phyloP scores from a whole-genome alignment of 768 basidiomycete species.

The Suillus spraguei region DNA sequence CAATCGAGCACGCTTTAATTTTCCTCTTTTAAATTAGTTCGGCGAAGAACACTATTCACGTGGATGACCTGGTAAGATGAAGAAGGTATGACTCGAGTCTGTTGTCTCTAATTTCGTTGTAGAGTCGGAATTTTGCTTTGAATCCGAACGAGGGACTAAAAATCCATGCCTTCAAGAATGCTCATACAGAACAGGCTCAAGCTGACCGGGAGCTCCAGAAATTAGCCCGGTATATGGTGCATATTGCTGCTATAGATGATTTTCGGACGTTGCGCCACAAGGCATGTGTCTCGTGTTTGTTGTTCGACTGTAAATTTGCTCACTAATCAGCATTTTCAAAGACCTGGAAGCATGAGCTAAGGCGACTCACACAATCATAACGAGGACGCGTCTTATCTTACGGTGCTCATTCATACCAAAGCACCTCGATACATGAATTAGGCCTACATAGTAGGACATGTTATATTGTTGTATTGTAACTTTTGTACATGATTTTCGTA shows the following conservation, averaged over 20 bases:
- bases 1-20: neutral
- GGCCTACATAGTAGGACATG: neutral
- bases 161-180: conserved; percentile 80
- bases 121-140: conserved; percentile 86
- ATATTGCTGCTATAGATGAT: conserved; percentile 61
- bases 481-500: conserved; percentile 1
- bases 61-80: conserved; percentile 74
- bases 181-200: conserved; percentile 62
- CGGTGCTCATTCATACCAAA: neutral
- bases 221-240: conserved; percentile 64
- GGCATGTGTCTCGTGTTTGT: conserved; percentile 39
- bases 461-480: neutral
- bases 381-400: neutral
- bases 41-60: conserved; percentile 78
- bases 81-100: neutral
- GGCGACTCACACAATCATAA: conserved; percentile 24
- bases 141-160: conserved; percentile 85
- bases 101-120: conserved; percentile 9
- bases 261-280: conserved; percentile 69
- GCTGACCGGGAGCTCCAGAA: conserved; percentile 73
- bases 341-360: conserved; percentile 38
- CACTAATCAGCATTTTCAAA: conserved; percentile 10
- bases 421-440: neutral
- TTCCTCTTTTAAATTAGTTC: conserved; percentile 39
- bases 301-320: neutral